Conservation (phyloP, 306 rosid species). For the Dalbergia oliveri region DNA sequence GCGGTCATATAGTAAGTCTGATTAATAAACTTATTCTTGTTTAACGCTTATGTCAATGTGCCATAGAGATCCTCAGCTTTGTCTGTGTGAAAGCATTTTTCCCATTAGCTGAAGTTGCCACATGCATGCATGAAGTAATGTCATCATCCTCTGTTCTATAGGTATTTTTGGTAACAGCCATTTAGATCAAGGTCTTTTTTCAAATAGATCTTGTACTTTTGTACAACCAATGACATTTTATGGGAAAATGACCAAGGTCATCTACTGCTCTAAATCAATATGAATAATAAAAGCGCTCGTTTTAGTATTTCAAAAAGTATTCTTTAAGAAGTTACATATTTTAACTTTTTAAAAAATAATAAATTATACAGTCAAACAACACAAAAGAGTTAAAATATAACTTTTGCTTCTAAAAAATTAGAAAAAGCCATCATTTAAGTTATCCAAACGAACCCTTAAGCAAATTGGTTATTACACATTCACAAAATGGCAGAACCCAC, state of each 20-base stretch:
- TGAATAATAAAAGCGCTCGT: not conserved
- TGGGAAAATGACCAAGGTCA: not conserved
- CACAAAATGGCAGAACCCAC: no score
- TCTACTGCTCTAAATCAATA: not conserved
- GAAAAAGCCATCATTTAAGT: no score
- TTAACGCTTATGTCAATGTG: not conserved
- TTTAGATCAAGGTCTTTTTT: not conserved
- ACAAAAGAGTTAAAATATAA: no score
- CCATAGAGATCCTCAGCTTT: not conserved
- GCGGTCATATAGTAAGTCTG: conserved; percentile 88
- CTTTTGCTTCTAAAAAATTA: no score
- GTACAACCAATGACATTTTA: not conserved
- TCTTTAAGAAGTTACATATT: no score
- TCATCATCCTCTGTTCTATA: not conserved
- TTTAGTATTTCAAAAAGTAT: no score
- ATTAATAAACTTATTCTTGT: conserved; percentile 31
- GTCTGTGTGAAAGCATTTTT: not conserved
- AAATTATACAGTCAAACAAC: no score
- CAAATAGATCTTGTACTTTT: not conserved
- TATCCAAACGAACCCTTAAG: no score
- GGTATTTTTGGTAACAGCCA: not conserved
- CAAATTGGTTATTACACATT: no score
- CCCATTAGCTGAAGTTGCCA: not conserved
- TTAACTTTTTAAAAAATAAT: no score
- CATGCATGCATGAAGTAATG: not conserved